Evolutionary conservation across 225 moss, liverwort and hornwort genomes (phyloP).

Genomic region (Straminergon stramineum): DNA sequence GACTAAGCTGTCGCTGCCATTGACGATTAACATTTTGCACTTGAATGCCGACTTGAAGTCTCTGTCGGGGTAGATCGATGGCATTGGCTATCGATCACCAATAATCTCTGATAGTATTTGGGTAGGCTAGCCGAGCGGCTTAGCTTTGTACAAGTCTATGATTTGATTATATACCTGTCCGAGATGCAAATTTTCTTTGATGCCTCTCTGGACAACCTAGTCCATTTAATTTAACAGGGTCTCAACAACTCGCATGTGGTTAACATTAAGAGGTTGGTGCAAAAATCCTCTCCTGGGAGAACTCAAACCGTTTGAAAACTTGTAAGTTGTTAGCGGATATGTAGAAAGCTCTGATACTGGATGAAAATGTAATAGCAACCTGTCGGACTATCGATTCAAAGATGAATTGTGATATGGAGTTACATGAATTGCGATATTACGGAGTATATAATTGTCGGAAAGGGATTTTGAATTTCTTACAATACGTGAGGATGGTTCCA

Average conservation of each 20-base stretch:
- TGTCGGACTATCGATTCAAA: background rate
- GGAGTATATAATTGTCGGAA: background rate
- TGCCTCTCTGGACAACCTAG: conserved; percentile 7
- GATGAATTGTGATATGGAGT: background rate
- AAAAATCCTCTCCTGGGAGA: background rate
- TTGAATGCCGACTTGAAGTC: background rate
- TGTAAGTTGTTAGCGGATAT: too few species aligned
- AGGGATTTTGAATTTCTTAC: background rate
- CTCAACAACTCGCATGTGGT: background rate
- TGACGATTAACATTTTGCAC: conserved; percentile 26
- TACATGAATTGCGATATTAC: too few species aligned
- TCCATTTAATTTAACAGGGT: background rate
- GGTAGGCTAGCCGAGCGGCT: background rate
- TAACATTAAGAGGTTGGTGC: background rate
- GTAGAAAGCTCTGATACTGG: background rate
- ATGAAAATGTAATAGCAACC: background rate
- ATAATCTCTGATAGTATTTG: conserved; percentile 9
- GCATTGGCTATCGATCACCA: conserved; percentile 1
- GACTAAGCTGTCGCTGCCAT: conserved; percentile 11
- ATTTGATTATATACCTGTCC: conserved; percentile 7
- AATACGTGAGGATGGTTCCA: background rate
- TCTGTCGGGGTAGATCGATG: background rate
- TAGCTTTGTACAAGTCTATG: conserved; percentile 20
- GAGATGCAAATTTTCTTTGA: conserved; percentile 22
- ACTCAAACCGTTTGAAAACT: background rate